Base-by-base conservation (phyloP, 2,329 filamentous ascomycete species). In the Scedosporium boydii region DNA sequence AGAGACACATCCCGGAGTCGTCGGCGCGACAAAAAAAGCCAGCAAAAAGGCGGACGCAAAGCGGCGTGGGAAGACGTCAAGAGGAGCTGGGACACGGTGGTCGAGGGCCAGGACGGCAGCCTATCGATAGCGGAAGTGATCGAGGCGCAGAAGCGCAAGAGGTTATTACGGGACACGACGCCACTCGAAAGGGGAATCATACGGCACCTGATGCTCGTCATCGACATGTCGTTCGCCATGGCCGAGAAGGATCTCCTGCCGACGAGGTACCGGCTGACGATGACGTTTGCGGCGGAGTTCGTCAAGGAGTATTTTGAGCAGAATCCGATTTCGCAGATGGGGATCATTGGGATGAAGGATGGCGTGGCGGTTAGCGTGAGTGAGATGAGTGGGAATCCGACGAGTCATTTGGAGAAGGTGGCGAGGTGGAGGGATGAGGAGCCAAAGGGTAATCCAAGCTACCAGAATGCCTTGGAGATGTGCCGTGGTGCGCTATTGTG, bases 401-500 rank as follows among this genome's bases (percentile, higher is more conserved):
- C 87, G 7, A 91, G 96, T 64, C 95, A 98, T 73, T 84, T 97
- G 63, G 85, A 88, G 66, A 87, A 87, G 60, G 81, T 99, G 64
- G 82, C 88, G 70, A 81, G 78, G 1, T 80, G 93, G 67, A 82
- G 86, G 69, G 78, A 84, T 5, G 76, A 83, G 69, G 86, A 93
- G 70, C 84, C 89, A 14, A 83, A 88, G 70, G 89, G 91, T 48
- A 86, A 87, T 66, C 88, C 90, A 16, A 92, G 88, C 74, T 74
- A 99, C 65, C 95, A 99, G 74, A 99, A 99, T 74, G 93, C 93
- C 3, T 81, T 99, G 59, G 93, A 99, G 74, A 96, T 99, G 90
- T 91, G 91, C 64, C 85, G 95, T 62, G 95, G 92, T 61, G 88
- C 89, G 42, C 79, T 99, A n/a, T 97, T 90, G 87, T 89, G 78